Percentiles rank a stretch among this genome's conserved stretches.
phyloP scores from a whole-genome alignment of 768 basidiomycete genomes.

The Pleurotus citrinopileatus region DNA sequence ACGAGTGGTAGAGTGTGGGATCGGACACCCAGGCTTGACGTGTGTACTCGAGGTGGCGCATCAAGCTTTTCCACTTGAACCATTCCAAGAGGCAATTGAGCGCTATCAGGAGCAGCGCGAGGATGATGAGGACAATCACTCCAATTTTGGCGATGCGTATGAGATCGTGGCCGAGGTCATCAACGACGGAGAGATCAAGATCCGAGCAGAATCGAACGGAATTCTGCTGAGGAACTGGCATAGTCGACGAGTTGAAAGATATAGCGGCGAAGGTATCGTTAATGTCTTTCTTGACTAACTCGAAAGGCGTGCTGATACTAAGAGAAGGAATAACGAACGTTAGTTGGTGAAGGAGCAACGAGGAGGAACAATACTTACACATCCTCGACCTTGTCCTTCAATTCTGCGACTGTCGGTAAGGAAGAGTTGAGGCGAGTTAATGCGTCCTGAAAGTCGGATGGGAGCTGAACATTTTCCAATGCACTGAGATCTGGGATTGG shows the following conservation, averaged over 20 bases:
- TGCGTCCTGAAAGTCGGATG: conserved; percentile 69
- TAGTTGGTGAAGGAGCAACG: neutral
- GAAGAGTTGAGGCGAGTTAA: conserved; percentile 77
- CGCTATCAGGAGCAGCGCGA: conserved; percentile 71
- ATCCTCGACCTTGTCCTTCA: conserved; percentile 64
- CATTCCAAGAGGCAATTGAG: conserved; percentile 79
- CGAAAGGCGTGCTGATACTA: conserved; percentile 85
- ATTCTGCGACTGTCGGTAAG: conserved; percentile 72
- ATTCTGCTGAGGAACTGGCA: conserved; percentile 76
- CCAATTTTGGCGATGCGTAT: conserved; percentile 78
- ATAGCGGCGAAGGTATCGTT: conserved; percentile 81
- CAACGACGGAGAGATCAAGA: conserved; percentile 82
- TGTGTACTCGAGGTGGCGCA: conserved; percentile 60
- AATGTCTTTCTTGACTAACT: conserved; percentile 83
- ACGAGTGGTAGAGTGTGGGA: conserved; percentile 52
- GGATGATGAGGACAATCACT: conserved; percentile 64
- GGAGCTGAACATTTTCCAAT: conserved; percentile 78
- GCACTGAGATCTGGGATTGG: conserved; percentile 69
- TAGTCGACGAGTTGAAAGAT: conserved; percentile 63
- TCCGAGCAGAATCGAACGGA: conserved; percentile 71
- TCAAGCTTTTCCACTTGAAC: conserved; percentile 82
- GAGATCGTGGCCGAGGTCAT: conserved; percentile 81
- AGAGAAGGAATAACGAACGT: neutral
- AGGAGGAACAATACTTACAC: conserved; percentile 49
- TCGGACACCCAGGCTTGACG: conserved; percentile 78